Conservation (phyloP, 371 early-diverging fungal species). For the Mucor circinelloides region DNA sequence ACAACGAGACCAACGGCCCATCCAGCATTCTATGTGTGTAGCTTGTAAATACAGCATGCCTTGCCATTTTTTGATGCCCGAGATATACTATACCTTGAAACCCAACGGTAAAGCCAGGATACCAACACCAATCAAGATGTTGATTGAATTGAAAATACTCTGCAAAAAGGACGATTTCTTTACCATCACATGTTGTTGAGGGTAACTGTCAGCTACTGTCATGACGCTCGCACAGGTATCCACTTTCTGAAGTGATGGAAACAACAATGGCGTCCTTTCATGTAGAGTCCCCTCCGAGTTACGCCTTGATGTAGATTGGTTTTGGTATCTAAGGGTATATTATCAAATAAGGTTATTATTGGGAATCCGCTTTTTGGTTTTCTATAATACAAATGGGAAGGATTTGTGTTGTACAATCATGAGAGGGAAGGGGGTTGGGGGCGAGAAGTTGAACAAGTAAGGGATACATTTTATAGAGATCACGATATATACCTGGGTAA, state of each 20-base stretch:
- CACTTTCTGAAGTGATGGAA: conserved; percentile 33
- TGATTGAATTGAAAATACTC: conserved; percentile 63
- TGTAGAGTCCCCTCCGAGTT: conserved; percentile 12
- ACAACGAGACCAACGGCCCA: conserved; percentile 64
- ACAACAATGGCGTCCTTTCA: conserved; percentile 31
- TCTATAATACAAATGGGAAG: not conserved
- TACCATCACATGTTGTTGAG: conserved; percentile 17
- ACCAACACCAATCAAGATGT: conserved; percentile 68
- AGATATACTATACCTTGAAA: conserved; percentile 42
- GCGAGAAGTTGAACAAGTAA: not conserved
- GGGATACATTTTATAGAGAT: not conserved
- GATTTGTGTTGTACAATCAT: not conserved
- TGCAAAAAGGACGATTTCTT: conserved; percentile 47
- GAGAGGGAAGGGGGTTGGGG: not conserved
- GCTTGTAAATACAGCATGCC: not conserved
- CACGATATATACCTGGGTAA: conserved; percentile 14
- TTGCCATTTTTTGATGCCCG: not conserved
- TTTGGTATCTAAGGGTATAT: not conserved
- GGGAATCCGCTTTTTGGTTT: not conserved
- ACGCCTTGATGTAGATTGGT: conserved; percentile 5
- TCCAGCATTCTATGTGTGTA: conserved; percentile 49
- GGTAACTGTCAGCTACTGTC: conserved; percentile 43
- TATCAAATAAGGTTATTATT: not conserved
- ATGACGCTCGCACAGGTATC: conserved; percentile 28
- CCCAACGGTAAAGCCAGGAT: conserved; percentile 64